These are phyloP conservation scores for Rhododendron kiyosumense DNA, from an alignment of 148 eudicot species.

Conservation along the genomic window DNA sequence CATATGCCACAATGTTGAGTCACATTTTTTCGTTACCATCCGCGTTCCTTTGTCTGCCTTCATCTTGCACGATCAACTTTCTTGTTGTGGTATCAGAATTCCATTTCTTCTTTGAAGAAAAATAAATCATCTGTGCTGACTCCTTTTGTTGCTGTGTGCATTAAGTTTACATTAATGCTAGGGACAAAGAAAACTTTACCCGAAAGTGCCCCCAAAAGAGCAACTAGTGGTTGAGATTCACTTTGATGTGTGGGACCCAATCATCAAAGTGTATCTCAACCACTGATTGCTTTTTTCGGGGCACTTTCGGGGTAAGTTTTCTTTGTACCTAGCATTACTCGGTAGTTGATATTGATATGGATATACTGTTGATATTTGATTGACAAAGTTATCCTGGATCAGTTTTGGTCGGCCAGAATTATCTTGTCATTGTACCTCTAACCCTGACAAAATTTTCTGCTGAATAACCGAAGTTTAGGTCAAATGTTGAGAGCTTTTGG, in stretches of 20 bases:
- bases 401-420: background rate
- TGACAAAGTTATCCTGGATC: background rate
- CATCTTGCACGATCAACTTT: background rate
- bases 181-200: too few species aligned
- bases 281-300: too few species aligned
- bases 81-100: background rate
- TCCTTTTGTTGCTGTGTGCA: background rate
- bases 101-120: background rate
- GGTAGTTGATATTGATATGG: background rate
- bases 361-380: background rate
- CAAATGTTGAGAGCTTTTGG: background rate
- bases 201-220: too few species aligned
- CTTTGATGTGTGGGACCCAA: too few species aligned
- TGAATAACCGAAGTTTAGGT: background rate
- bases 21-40: background rate
- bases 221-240: too few species aligned
- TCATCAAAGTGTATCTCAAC: too few species aligned
- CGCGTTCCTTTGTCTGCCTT: background rate
- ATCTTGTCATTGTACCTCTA: background rate
- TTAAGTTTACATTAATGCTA: too few species aligned
- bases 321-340: too few species aligned
- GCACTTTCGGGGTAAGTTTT: too few species aligned
- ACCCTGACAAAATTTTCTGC: background rate
- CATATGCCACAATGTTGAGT: background rate
- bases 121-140: background rate